Evolutionary conservation across 2,329 filamentous ascomycete species (phyloP).

Genomic region (Conoideocrella luteorostrata): DNA sequence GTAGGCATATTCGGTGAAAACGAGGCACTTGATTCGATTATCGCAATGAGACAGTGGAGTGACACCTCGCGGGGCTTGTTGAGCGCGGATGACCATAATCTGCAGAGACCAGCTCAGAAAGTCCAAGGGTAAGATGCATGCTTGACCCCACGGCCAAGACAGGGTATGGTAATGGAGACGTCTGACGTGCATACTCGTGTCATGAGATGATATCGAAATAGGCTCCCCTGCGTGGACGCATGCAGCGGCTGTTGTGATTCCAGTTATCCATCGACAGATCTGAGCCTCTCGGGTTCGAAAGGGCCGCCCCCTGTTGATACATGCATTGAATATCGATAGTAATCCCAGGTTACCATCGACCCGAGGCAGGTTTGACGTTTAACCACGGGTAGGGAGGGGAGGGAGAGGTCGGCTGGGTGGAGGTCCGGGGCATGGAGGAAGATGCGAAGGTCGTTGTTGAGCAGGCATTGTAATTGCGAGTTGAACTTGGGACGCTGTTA

Average conservation of each 20-base stretch:
- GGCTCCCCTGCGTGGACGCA: not conserved
- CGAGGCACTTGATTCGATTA: conserved; percentile 11
- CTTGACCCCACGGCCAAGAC: conserved; percentile 11
- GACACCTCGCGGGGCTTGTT: conserved; percentile 7
- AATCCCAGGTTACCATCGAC: not conserved
- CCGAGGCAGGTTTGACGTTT: conserved; percentile 18
- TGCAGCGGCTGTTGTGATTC: conserved; percentile 7
- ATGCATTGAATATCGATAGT: not conserved
- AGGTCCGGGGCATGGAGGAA: conserved; percentile 61
- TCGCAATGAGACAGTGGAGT: conserved; percentile 4
- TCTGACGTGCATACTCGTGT: conserved; percentile 10
- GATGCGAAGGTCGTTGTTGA: conserved; percentile 58
- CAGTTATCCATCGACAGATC: too few species aligned
- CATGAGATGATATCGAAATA: not conserved
- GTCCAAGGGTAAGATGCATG: conserved; percentile 10
- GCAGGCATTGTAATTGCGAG: conserved; percentile 40
- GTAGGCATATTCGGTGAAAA: not conserved
- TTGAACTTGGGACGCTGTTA: conserved; percentile 11
- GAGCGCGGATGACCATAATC: conserved; percentile 12
- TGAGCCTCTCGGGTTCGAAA: too few species aligned
- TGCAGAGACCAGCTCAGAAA: conserved; percentile 9
- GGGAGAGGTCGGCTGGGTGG: conserved; percentile 59
- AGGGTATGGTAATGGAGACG: conserved; percentile 5
- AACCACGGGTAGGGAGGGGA: conserved; percentile 56
- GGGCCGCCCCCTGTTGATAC: not conserved